Conservation (phyloP, 352 stramenopile species). For the Elongisporangium anandrum region DNA sequence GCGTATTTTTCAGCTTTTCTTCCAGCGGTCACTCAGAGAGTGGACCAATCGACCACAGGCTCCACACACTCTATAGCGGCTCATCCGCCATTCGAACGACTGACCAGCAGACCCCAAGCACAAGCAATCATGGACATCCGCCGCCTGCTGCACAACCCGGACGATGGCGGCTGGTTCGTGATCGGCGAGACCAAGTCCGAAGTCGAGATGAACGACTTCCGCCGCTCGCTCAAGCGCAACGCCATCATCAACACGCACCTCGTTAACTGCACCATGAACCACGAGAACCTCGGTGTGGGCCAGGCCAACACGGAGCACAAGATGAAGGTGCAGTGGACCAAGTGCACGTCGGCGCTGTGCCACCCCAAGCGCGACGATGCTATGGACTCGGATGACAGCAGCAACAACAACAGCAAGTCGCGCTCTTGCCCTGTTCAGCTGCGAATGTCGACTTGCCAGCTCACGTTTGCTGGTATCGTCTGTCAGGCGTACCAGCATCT, state of each 20-base stretch:
- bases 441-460: slow-evolving; percentile 79
- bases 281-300: slow-evolving; percentile 42
- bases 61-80: background rate
- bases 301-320: slow-evolving; percentile 56
- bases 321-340: slow-evolving; percentile 85
- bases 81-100: background rate
- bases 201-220: slow-evolving; percentile 69
- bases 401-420: slow-evolving; percentile 28
- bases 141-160: slow-evolving; percentile 69
- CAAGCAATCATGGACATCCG: slow-evolving; percentile 55
- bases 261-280: slow-evolving; percentile 80
- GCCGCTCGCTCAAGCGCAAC: slow-evolving; percentile 73
- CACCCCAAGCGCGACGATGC: slow-evolving; percentile 44
- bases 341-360: slow-evolving; percentile 75
- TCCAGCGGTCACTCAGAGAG: slow-evolving; percentile 1
- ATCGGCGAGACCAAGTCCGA: slow-evolving; percentile 74
- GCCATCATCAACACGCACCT: slow-evolving; percentile 83
- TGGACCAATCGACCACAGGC: background rate
- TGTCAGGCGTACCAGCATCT: slow-evolving; percentile 77
- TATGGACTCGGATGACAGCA: slow-evolving; percentile 1
- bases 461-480: slow-evolving; percentile 65
- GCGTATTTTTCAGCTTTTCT: slow-evolving; percentile 10
- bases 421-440: slow-evolving; percentile 61
- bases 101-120: background rate
- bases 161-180: slow-evolving; percentile 74